A percentile compares a stretch with the other conserved stretches of the same genome.
Evolutionary conservation across 2,329 filamentous ascomycete genomes (phyloP).

Genomic region (Mollisiaceae sp.): DNA sequence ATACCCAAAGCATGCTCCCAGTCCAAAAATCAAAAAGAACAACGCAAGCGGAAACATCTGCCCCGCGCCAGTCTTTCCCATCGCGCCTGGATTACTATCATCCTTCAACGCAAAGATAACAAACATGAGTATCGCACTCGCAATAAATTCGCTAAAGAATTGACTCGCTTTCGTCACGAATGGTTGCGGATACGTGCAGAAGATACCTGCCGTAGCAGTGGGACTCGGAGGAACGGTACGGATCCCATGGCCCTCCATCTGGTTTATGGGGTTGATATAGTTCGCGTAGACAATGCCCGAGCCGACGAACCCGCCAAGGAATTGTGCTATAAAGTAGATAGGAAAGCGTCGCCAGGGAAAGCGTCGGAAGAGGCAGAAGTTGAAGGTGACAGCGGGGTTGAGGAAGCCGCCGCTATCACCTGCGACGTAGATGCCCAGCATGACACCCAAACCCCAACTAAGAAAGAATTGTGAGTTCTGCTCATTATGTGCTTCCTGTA

Average conservation of each 20-base stretch:
- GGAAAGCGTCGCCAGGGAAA: slow-evolving; percentile 74
- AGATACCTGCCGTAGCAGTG: slow-evolving; percentile 71
- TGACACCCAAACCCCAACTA: slow-evolving; percentile 61
- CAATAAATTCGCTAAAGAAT: slow-evolving; percentile 76
- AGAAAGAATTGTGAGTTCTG: neutral
- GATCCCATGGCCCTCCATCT: slow-evolving; percentile 64
- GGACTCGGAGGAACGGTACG: slow-evolving; percentile 64
- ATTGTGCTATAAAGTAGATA: slow-evolving; percentile 68
- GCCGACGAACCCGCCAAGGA: slow-evolving; percentile 69
- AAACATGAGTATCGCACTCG: slow-evolving; percentile 71
- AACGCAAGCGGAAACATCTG: slow-evolving; percentile 63
- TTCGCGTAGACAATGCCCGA: slow-evolving; percentile 66
- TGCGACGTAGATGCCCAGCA: slow-evolving; percentile 71
- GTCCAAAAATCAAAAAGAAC: slow-evolving; percentile 76
- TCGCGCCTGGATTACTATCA: slow-evolving; percentile 49
- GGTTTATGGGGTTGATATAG: slow-evolving; percentile 68
- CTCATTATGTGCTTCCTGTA: neutral
- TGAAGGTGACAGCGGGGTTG: slow-evolving; percentile 73
- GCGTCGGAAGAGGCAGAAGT: slow-evolving; percentile 70
- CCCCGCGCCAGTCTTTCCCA: slow-evolving; percentile 43
- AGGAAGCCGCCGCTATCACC: slow-evolving; percentile 71
- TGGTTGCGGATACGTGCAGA: slow-evolving; percentile 72
- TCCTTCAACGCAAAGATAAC: slow-evolving; percentile 73
- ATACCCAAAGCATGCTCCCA: slow-evolving; percentile 68
- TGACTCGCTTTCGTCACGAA: slow-evolving; percentile 70